These are phyloP conservation scores for Cornus controversa DNA, from an alignment of 148 eudicot species.

Conservation along the genomic window DNA sequence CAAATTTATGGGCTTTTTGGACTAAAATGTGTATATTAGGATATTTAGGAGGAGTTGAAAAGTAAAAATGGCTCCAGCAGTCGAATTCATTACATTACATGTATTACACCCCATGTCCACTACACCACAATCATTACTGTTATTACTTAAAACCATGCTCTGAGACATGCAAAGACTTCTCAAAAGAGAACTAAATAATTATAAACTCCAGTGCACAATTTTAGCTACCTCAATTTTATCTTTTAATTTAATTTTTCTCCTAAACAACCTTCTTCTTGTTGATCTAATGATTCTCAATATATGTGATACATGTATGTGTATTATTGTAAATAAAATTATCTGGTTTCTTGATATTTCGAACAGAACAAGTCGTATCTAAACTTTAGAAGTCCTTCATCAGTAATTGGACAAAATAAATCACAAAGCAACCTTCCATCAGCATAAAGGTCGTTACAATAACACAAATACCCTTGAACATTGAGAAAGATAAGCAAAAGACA, in stretches of 20 bases:
- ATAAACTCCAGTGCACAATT: background rate
- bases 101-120: no score
- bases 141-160: no score
- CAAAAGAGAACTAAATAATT: background rate
- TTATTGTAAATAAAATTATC: background rate
- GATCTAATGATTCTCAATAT: background rate
- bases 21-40: no score
- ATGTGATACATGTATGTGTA: background rate
- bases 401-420: background rate
- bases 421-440: background rate
- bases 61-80: no score
- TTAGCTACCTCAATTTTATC: background rate
- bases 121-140: no score
- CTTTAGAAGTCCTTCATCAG: background rate
- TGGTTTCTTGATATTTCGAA: background rate
- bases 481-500: background rate
- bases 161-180: background rate
- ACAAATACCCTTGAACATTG: background rate
- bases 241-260: background rate
- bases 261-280: background rate
- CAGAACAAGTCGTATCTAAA: background rate
- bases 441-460: background rate
- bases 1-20: no score
- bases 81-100: no score
- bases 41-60: no score